Conservation (phyloP, 1,139 yeast species). For the Komagataea norvegica region DNA sequence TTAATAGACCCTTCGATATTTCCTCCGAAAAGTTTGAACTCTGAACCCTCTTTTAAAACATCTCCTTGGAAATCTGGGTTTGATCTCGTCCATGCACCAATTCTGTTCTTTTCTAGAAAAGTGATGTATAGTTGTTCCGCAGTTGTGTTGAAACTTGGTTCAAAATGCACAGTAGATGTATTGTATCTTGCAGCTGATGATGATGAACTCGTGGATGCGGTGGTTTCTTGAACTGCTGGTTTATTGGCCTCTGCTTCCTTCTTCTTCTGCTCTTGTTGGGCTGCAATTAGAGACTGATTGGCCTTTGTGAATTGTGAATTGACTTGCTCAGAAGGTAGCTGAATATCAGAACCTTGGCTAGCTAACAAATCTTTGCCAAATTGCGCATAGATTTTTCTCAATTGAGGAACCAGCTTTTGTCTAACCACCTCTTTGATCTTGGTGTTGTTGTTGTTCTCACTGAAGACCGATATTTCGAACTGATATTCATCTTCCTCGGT, state of each 20-base stretch:
- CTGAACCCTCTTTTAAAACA: conserved; percentile 47
- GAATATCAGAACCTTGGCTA: conserved; percentile 82
- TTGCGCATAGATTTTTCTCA: conserved; percentile 51
- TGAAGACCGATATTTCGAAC: conserved; percentile 66
- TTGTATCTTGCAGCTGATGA: conserved; percentile 57
- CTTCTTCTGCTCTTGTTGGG: conserved; percentile 15
- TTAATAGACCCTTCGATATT: conserved; percentile 69
- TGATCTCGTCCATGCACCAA: conserved; percentile 87
- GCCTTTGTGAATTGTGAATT: conserved; percentile 63
- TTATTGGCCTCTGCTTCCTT: conserved; percentile 9
- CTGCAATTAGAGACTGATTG: conserved; percentile 41
- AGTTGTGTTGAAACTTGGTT: conserved; percentile 78
- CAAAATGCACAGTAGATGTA: conserved; percentile 73
- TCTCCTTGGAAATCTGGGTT: conserved; percentile 54
- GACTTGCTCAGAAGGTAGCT: conserved; percentile 66
- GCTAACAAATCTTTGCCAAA: conserved; percentile 77
- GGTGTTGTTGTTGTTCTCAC: conserved; percentile 47
- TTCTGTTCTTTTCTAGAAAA: conserved; percentile 67
- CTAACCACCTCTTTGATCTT: conserved; percentile 56
- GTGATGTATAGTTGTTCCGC: conserved; percentile 81
- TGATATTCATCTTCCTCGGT: conserved; percentile 80
- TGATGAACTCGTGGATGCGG: conserved; percentile 22
- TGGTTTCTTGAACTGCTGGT: conserved; percentile 16
- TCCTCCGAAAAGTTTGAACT: conserved; percentile 80
- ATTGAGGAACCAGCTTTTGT: conserved; percentile 58